Conservation (phyloP, 805 yeast species). For the Candida orba region DNA sequence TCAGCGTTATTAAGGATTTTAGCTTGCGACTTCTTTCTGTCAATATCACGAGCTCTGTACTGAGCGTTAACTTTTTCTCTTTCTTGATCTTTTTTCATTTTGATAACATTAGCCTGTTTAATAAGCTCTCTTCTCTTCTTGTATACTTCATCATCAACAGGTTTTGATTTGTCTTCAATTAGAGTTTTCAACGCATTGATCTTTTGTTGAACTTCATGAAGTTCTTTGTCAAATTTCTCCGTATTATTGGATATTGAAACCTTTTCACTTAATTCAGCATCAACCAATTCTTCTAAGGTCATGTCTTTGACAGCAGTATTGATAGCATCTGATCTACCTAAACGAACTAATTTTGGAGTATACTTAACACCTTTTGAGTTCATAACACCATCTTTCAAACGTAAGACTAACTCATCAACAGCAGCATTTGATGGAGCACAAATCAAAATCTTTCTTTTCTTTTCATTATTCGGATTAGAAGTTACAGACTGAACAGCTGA, state of each 20-base stretch:
- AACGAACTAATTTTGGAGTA: conserved; percentile 67
- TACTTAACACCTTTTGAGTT: conserved; percentile 46
- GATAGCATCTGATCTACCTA: conserved; percentile 87
- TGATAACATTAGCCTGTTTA: conserved; percentile 57
- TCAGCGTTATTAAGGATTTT: conserved; percentile 68
- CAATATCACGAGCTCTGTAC: conserved; percentile 68
- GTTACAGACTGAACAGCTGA: conserved; percentile 24
- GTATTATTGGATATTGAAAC: conserved; percentile 27
- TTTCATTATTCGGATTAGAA: neutral
- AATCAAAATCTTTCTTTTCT: conserved; percentile 54
- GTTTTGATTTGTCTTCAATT: conserved; percentile 18
- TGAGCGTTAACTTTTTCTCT: conserved; percentile 67
- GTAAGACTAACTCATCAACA: conserved; percentile 85
- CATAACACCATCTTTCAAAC: conserved; percentile 68
- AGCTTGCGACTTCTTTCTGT: conserved; percentile 67
- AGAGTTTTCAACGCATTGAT: conserved; percentile 21
- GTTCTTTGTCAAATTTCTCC: conserved; percentile 47
- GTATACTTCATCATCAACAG: conserved; percentile 43
- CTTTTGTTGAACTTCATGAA: conserved; percentile 10
- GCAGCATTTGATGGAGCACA: conserved; percentile 99
- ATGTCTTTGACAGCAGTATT: conserved; percentile 74
- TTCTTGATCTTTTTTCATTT: conserved; percentile 67
- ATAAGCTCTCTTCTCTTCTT: conserved; percentile 47
- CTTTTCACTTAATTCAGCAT: conserved; percentile 28
- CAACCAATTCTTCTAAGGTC: conserved; percentile 82